A percentile compares a stretch with the other conserved stretches of the same genome.
phyloP scores from a whole-genome alignment of 257 asterid genomes.

The Anisodus tanguticus region DNA sequence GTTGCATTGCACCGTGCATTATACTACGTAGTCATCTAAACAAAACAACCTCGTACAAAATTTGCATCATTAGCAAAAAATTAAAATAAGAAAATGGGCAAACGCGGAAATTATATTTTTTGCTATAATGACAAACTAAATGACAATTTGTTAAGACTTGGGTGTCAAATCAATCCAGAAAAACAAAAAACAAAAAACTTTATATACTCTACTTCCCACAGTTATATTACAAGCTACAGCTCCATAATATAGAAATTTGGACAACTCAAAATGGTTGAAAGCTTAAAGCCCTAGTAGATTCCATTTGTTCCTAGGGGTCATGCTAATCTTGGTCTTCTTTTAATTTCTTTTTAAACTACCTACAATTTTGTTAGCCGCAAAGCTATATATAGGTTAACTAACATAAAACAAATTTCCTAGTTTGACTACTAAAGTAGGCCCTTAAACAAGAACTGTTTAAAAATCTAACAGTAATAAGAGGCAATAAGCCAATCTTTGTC shows the following conservation, averaged over 20 bases:
- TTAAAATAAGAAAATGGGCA: background rate
- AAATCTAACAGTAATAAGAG: conserved; percentile 27
- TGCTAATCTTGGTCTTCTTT: background rate
- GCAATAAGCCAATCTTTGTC: conserved; percentile 30
- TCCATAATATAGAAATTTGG: background rate
- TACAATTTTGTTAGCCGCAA: conserved; percentile 9
- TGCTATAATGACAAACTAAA: background rate
- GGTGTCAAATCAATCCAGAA: background rate
- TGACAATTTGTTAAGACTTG: background rate
- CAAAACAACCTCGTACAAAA: background rate
- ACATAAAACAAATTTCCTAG: background rate
- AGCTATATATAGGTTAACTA: background rate
- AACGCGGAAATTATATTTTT: background rate
- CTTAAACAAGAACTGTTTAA: conserved; percentile 32
- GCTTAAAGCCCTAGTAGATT: conserved; percentile 11
- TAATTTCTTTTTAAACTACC: background rate
- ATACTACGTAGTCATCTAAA: background rate
- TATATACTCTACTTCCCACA: background rate
- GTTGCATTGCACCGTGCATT: too few relatives aligned
- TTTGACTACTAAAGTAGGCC: conserved; percentile 28
- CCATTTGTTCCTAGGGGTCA: conserved; percentile 27
- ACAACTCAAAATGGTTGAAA: conserved; percentile 9
- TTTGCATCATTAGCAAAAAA: background rate
- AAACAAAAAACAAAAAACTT: background rate
- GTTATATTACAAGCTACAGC: background rate